Percentiles rank a stretch among this genome's conserved stretches.
These are phyloP conservation scores for Pseudocercospora eumusae DNA, from an alignment of 2,329 filamentous ascomycete genomes.

Conservation along the genomic window DNA sequence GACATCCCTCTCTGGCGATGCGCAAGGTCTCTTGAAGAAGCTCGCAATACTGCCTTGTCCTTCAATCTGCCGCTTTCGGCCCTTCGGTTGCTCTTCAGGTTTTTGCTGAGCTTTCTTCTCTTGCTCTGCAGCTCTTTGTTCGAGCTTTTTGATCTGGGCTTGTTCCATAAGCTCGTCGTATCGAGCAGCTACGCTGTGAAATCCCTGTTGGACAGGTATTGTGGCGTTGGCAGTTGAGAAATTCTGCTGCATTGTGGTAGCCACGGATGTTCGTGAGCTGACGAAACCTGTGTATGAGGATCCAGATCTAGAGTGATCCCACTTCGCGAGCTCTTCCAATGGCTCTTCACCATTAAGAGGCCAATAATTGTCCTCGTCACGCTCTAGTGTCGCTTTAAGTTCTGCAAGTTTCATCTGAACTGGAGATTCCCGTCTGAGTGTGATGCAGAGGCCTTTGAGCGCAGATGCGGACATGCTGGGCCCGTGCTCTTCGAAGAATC, in stretches of 20 bases:
- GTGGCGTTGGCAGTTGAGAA: slow-evolving; percentile 36
- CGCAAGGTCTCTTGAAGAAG: slow-evolving; percentile 48
- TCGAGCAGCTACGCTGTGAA: slow-evolving; percentile 43
- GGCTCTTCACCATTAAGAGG: slow-evolving; percentile 62
- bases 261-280: slow-evolving; percentile 24
- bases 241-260: slow-evolving; percentile 32
- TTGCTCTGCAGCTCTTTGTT: slow-evolving; percentile 33
- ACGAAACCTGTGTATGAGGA: slow-evolving; percentile 19
- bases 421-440: slow-evolving; percentile 66
- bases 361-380: slow-evolving; percentile 67
- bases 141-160: slow-evolving; percentile 35
- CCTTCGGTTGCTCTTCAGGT: slow-evolving; percentile 26
- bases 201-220: slow-evolving; percentile 33
- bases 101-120: slow-evolving; percentile 16
- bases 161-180: slow-evolving; percentile 45
- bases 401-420: slow-evolving; percentile 57
- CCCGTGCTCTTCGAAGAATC: slow-evolving; percentile 62
- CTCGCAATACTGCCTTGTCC: slow-evolving; percentile 56
- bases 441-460: slow-evolving; percentile 68
- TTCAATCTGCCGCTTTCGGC: slow-evolving; percentile 44
- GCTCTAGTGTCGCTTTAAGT: slow-evolving; percentile 51
- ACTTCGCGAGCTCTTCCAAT: slow-evolving; percentile 39
- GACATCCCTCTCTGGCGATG: not conserved
- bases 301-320: slow-evolving; percentile 38
- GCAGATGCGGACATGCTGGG: slow-evolving; percentile 66